Evolutionary conservation across 1,284 basidiomycete species (phyloP).

Genomic region (Sanguinoderma infundibulare): DNA sequence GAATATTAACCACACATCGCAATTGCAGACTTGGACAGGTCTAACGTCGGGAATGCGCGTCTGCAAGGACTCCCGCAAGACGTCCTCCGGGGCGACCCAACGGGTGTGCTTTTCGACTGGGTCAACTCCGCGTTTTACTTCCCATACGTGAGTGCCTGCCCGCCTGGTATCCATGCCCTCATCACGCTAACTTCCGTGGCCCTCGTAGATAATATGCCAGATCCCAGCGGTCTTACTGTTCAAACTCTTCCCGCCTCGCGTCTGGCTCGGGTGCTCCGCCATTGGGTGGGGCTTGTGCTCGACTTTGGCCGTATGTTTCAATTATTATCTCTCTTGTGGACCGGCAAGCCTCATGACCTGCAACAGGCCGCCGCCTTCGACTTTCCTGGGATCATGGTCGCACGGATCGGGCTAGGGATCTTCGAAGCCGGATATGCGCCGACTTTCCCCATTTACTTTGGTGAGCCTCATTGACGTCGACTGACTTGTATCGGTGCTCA

Average conservation of each 20-base stretch:
- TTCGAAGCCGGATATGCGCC: constrained; percentile 80
- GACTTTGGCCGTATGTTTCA: constrained; percentile 62
- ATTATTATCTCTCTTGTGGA: background rate
- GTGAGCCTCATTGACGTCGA: constrained; percentile 41
- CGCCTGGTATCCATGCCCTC: too few species aligned
- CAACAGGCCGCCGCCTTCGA: constrained; percentile 60
- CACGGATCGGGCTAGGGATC: constrained; percentile 64
- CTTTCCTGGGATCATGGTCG: constrained; percentile 60
- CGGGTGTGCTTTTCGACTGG: constrained; percentile 73
- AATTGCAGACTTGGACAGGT: constrained; percentile 56
- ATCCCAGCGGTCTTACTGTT: constrained; percentile 68
- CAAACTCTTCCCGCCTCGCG: constrained; percentile 67
- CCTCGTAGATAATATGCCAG: constrained; percentile 71
- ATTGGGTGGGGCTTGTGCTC: constrained; percentile 75
- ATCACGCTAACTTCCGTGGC: too few species aligned
- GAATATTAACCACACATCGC: background rate
- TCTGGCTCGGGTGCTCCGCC: constrained; percentile 69
- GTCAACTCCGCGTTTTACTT: constrained; percentile 77
- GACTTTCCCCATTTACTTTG: constrained; percentile 74
- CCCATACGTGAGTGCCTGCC: constrained; percentile 61
- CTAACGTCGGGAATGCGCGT: constrained; percentile 78
- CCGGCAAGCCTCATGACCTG: background rate
- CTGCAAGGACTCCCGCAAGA: constrained; percentile 71
- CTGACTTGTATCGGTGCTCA: background rate
- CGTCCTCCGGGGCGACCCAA: constrained; percentile 66